These are phyloP conservation scores for Ceratocystis albifundus DNA, from an alignment of 2,329 filamentous ascomycete genomes.

Conservation along the genomic window DNA sequence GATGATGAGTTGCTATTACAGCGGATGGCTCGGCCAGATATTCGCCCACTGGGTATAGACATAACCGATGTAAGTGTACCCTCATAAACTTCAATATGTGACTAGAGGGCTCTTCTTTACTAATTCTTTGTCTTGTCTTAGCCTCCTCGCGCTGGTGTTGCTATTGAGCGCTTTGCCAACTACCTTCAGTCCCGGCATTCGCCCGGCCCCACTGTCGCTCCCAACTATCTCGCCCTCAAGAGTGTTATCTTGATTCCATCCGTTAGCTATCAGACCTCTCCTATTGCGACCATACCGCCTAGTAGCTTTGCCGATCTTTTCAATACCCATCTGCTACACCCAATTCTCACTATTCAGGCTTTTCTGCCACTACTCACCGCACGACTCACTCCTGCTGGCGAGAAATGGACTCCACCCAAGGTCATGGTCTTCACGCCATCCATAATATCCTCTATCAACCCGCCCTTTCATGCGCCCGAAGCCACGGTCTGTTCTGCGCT, in stretches of 20 bases:
- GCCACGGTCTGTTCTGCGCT: conserved; percentile 75
- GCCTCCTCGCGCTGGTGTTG: conserved; percentile 56
- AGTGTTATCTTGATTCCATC: conserved; percentile 77
- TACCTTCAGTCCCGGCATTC: conserved; percentile 64
- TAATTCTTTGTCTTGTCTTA: conserved; percentile 30
- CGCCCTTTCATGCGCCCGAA: conserved; percentile 74
- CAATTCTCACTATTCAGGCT: conserved; percentile 76
- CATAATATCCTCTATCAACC: conserved; percentile 67
- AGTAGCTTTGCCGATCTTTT: conserved; percentile 80
- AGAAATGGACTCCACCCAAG: conserved; percentile 47
- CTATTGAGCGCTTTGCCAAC: conserved; percentile 58
- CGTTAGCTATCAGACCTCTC: conserved; percentile 66
- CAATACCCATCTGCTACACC: conserved; percentile 82
- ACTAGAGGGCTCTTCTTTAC: background rate
- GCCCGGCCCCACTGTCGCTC: conserved; percentile 62
- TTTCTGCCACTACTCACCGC: conserved; percentile 70
- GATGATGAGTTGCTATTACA: conserved; percentile 76
- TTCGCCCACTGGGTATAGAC: conserved; percentile 71
- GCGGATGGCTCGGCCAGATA: conserved; percentile 64
- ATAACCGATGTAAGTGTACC: conserved; percentile 56
- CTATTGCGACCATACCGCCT: conserved; percentile 73
- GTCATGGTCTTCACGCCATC: conserved; percentile 68
- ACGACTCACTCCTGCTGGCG: conserved; percentile 43
- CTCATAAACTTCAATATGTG: too few relatives aligned
- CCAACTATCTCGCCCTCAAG: conserved; percentile 64